These are phyloP conservation scores for Chaetomidium leptoderma DNA, from an alignment of 495 filamentous ascomycete species.

Conservation along the genomic window DNA sequence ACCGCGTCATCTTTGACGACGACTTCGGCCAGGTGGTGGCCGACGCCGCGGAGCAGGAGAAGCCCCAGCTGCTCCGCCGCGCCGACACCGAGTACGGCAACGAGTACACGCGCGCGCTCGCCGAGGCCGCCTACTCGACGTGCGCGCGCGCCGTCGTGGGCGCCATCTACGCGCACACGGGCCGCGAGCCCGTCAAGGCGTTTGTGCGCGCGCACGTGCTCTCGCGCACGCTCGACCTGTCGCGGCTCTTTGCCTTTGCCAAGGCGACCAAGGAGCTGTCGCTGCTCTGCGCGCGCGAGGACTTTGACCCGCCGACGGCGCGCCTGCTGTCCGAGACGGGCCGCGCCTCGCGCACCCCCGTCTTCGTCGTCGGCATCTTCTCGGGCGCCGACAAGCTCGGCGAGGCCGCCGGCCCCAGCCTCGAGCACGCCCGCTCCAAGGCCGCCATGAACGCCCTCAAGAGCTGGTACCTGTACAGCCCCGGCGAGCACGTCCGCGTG, in stretches of 20 bases:
- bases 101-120: conserved; percentile 26
- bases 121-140: conserved; percentile 46
- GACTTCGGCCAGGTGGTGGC: conserved; percentile 64
- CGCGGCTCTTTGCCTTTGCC: conserved; percentile 73
- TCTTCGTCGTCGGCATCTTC: conserved; percentile 93
- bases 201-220: conserved; percentile 83
- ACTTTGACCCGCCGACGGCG: conserved; percentile 82
- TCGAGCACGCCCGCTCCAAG: conserved; percentile 69
- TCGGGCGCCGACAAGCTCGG: conserved; percentile 83
- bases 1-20: conserved; percentile 70
- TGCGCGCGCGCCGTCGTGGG: conserved; percentile 81
- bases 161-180: conserved; percentile 77
- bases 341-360: conserved; percentile 71
- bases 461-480: conserved; percentile 93
- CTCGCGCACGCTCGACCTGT: conserved; percentile 70
- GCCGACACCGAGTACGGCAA: conserved; percentile 28
- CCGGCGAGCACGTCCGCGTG: conserved; percentile 57
- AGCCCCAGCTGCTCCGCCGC: conserved; percentile 7
- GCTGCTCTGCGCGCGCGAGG: conserved; percentile 76
- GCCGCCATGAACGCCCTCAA: conserved; percentile 82
- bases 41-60: not conserved
- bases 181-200: conserved; percentile 60
- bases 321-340: conserved; percentile 86
- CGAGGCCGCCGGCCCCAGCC: conserved; percentile 70
- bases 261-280: conserved; percentile 76